phyloP scores from a whole-genome alignment of 371 early-diverging fungal species.

The Actinomortierella wolfii region DNA sequence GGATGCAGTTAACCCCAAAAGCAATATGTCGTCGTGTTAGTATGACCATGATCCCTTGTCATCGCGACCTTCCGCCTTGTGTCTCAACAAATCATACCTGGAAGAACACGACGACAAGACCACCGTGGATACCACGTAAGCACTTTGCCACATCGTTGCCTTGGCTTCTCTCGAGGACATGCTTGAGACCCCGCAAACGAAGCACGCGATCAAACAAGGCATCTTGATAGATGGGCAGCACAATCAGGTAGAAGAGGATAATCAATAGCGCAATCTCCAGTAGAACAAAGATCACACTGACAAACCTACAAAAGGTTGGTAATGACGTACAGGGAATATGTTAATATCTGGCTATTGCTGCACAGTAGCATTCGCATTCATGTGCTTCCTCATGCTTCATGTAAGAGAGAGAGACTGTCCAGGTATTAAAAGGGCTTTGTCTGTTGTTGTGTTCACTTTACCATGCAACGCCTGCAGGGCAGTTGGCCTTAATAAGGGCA shows the following conservation, averaged over 20 bases:
- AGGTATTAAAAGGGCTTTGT: too few relatives aligned
- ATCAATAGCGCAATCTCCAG: conserved; percentile 57
- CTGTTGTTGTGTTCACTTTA: conserved; percentile 2
- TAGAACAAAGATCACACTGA: conserved; percentile 57
- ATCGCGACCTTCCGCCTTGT: not conserved
- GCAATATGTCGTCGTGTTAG: not conserved
- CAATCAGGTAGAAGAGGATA: conserved; percentile 56
- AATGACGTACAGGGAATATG: too few relatives aligned
- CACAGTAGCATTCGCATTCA: too few relatives aligned
- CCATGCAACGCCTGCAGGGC: conserved; percentile 64
- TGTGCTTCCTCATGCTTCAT: too few relatives aligned
- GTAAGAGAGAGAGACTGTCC: too few relatives aligned
- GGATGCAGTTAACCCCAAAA: too few relatives aligned
- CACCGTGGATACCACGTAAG: conserved; percentile 39
- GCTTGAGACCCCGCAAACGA: conserved; percentile 51
- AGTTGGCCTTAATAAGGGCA: conserved; percentile 57
- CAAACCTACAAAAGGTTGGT: conserved; percentile 30
- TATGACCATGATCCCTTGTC: not conserved
- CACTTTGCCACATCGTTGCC: conserved; percentile 43
- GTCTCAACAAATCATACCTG: conserved; percentile 20
- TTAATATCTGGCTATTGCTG: too few relatives aligned
- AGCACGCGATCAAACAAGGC: conserved; percentile 61
- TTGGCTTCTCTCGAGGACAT: conserved; percentile 49
- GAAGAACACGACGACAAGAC: conserved; percentile 27
- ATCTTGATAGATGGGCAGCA: conserved; percentile 59